Evolutionary conservation across 2,329 filamentous ascomycete species (phyloP).

Genomic region (Rasamsonia emersonii): DNA sequence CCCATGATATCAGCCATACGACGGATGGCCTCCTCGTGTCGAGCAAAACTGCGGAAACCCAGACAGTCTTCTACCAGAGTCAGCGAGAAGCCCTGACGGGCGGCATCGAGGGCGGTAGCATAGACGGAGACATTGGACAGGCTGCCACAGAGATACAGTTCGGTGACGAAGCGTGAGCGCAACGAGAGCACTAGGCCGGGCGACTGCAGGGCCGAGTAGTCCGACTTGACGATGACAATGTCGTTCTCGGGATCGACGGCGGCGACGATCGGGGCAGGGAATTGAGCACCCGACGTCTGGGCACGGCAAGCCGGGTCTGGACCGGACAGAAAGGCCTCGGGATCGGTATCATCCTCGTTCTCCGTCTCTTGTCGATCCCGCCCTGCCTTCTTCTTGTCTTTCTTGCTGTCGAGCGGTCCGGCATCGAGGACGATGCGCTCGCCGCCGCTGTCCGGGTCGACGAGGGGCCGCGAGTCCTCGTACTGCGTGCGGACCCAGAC

Average conservation of each 20-base stretch:
- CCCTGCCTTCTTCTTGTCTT: conserved; percentile 2
- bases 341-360: conserved; percentile 16
- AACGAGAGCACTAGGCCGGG: conserved; percentile 67
- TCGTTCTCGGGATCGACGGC: conserved; percentile 45
- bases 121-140: conserved; percentile 83
- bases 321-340: conserved; percentile 34
- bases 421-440: conserved; percentile 36
- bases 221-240: conserved; percentile 56
- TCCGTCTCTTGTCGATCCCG: conserved; percentile 3
- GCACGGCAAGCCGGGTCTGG: conserved; percentile 31
- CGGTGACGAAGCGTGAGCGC: conserved; percentile 77
- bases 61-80: conserved; percentile 83
- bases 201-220: conserved; percentile 80
- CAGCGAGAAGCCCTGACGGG: conserved; percentile 76
- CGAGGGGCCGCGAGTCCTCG: conserved; percentile 50
- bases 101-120: conserved; percentile 85
- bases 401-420: conserved; percentile 15
- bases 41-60: conserved; percentile 61
- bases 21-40: conserved; percentile 62
- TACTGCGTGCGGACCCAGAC: conserved; percentile 81
- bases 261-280: conserved; percentile 40
- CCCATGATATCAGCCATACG: conserved; percentile 67
- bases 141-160: conserved; percentile 81
- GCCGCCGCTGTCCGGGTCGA: conserved; percentile 42
- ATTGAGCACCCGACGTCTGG: conserved; percentile 38